Evolutionary conservation across 2,329 filamentous ascomycete species (phyloP).

Genomic region (Huntiella abstrusa): DNA sequence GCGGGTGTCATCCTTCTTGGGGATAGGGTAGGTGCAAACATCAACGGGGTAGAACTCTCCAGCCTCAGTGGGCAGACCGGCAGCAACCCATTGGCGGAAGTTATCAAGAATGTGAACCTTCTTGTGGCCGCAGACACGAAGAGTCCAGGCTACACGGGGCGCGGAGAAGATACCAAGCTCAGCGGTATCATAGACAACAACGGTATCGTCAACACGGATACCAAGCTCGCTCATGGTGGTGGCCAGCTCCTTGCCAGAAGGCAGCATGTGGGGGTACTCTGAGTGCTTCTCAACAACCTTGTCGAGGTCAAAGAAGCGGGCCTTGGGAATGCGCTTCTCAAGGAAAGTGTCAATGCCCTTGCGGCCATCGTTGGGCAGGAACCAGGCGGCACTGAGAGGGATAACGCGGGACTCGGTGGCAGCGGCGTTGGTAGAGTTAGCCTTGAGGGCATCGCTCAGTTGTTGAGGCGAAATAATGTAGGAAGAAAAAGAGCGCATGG

Average conservation of each 20-base stretch:
- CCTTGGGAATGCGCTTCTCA: slow-evolving; percentile 66
- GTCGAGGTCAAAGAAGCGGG: slow-evolving; percentile 93
- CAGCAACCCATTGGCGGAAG: slow-evolving; percentile 80
- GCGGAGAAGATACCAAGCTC: slow-evolving; percentile 90
- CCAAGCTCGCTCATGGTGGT: slow-evolving; percentile 77
- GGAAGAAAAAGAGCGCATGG: slow-evolving; percentile 38
- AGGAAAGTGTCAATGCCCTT: slow-evolving; percentile 67
- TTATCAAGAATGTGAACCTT: slow-evolving; percentile 88
- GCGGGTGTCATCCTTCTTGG: slow-evolving; percentile 38
- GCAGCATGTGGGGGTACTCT: slow-evolving; percentile 93
- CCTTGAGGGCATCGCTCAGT: slow-evolving; percentile 61
- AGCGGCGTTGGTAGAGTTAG: slow-evolving; percentile 61
- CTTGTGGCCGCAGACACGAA: slow-evolving; percentile 74
- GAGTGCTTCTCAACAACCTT: slow-evolving; percentile 72
- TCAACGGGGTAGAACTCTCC: slow-evolving; percentile 52
- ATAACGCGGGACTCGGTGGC: slow-evolving; percentile 69
- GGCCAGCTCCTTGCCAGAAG: slow-evolving; percentile 60
- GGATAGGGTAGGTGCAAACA: slow-evolving; percentile 45
- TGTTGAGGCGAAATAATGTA: slow-evolving; percentile 78
- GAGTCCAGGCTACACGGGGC: slow-evolving; percentile 83
- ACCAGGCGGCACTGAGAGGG: slow-evolving; percentile 86
- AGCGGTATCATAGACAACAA: slow-evolving; percentile 86
- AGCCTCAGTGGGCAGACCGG: slow-evolving; percentile 66
- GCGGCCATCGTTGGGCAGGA: slow-evolving; percentile 78
- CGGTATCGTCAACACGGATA: slow-evolving; percentile 67